Conservation (phyloP, 768 basidiomycete species). For the Vararia minispora region DNA sequence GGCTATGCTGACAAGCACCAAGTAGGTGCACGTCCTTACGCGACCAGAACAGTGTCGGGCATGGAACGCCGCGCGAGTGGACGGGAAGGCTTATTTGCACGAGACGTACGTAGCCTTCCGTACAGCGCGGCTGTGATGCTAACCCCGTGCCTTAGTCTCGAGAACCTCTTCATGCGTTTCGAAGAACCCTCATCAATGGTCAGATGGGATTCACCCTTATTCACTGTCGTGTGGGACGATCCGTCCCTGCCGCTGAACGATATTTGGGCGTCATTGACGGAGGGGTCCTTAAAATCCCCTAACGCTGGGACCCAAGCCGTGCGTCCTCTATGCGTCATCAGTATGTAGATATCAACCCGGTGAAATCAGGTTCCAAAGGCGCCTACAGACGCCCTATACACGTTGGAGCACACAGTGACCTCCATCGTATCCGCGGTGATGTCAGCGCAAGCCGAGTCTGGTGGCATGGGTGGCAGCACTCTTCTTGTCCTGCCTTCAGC, state of each 20-base stretch:
- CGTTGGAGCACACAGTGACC: conserved; percentile 71
- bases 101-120: conserved; percentile 47
- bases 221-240: conserved; percentile 74
- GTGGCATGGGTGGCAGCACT: conserved; percentile 42
- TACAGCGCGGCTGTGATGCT: conserved; percentile 2
- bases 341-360: background rate
- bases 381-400: conserved; percentile 78
- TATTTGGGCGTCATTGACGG: conserved; percentile 76
- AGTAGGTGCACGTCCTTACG: conserved; percentile 66
- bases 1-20: conserved; percentile 8
- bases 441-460: conserved; percentile 44
- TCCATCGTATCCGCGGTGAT: conserved; percentile 64
- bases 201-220: conserved; percentile 96
- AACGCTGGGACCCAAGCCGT: conserved; percentile 76
- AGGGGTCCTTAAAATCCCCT: conserved; percentile 74
- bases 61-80: conserved; percentile 54
- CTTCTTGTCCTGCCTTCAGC: conserved; percentile 37
- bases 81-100: conserved; percentile 40
- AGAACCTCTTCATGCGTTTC: conserved; percentile 78
- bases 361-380: conserved; percentile 58
- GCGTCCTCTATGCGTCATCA: conserved; percentile 18
- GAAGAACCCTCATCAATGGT: conserved; percentile 98
- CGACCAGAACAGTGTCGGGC: conserved; percentile 63
- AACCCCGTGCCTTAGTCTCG: conserved; percentile 40
- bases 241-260: conserved; percentile 48